Evolutionary conservation across 768 basidiomycete species (phyloP).

Genomic region (Dioszegia aurantiaca): DNA sequence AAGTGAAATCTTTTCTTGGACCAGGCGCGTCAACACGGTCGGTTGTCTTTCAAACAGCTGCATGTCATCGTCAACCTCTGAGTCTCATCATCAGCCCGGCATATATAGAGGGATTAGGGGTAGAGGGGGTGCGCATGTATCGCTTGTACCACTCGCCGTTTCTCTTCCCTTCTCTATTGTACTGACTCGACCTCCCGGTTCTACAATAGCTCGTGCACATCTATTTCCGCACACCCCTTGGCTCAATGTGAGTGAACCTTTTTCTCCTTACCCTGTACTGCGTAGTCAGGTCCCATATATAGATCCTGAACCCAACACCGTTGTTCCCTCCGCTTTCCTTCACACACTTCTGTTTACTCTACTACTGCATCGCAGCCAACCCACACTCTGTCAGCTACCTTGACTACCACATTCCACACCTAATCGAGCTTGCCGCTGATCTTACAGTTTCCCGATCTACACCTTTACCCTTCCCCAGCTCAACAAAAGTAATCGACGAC

Average conservation of each 20-base stretch:
- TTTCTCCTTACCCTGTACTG: too few species aligned
- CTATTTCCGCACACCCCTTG: neutral
- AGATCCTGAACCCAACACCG: too few species aligned
- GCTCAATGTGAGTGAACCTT: neutral
- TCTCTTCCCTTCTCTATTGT: neutral
- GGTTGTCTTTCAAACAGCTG: too few species aligned
- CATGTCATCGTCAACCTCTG: too few species aligned
- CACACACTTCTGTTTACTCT: neutral
- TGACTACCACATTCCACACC: neutral
- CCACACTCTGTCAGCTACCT: conserved; percentile 1
- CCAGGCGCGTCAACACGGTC: neutral
- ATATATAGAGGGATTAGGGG: neutral
- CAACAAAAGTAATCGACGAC: too few species aligned
- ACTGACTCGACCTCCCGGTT: neutral
- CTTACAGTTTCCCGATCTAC: too few species aligned
- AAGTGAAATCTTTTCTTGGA: neutral
- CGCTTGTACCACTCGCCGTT: neutral
- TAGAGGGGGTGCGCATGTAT: neutral
- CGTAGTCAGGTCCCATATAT: neutral
- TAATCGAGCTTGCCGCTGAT: too few species aligned
- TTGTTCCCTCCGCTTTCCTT: neutral
- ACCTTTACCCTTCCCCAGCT: neutral
- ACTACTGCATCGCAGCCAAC: neutral
- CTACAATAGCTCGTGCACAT: neutral
- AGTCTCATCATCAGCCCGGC: neutral